Percentiles rank a stretch among this genome's conserved stretches.
These are phyloP conservation scores for Hemerocallis citrina DNA, from an alignment of 106 monocot species.

Conservation along the genomic window DNA sequence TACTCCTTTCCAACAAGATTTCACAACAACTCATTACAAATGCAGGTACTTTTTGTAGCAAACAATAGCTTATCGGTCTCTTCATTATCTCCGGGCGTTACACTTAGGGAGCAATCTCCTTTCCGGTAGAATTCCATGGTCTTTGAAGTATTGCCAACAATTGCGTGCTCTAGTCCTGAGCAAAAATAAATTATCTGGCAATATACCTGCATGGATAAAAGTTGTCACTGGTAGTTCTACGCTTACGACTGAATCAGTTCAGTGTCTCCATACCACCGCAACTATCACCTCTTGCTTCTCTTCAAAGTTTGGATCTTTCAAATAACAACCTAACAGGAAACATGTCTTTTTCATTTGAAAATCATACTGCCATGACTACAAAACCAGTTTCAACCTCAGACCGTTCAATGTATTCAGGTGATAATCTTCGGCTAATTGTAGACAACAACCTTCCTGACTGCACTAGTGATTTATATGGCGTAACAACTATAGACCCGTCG, in stretches of 20 bases:
- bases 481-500: background rate
- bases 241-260: slow-evolving; percentile 7
- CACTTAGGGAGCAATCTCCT: slow-evolving; percentile 5
- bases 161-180: slow-evolving; percentile 3
- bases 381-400: background rate
- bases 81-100: background rate
- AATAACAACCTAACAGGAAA: slow-evolving; percentile 3
- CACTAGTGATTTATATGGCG: background rate
- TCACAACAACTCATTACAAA: background rate
- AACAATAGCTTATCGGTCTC: slow-evolving; percentile 7
- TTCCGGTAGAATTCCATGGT: background rate
- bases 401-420: background rate
- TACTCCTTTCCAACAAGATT: too few species aligned
- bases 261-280: background rate
- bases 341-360: background rate
- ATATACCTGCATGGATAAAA: slow-evolving; percentile 1
- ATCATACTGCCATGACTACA: background rate
- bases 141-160: background rate
- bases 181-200: slow-evolving; percentile 1
- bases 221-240: background rate
- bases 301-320: slow-evolving; percentile 11
- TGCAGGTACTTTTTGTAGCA: background rate
- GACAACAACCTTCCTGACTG: background rate
- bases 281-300: background rate
- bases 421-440: background rate